Percentiles rank a stretch among this genome's conserved stretches.
These are phyloP conservation scores for Flammula alnicola DNA, from an alignment of 1,284 basidiomycete species.

Conservation along the genomic window DNA sequence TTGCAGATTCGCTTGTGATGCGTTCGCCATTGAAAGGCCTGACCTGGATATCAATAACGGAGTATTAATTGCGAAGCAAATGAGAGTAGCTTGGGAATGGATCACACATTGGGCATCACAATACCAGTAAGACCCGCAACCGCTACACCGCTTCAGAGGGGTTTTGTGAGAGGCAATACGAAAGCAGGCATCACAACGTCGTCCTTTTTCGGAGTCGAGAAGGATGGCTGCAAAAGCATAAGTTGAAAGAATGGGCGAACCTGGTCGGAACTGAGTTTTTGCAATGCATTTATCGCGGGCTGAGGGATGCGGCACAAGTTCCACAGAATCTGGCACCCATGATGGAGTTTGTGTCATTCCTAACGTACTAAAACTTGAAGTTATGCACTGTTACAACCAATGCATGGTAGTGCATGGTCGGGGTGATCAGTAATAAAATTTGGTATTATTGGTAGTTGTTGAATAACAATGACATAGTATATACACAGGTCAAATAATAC, in stretches of 20 bases:
- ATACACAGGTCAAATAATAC: no score
- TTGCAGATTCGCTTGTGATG: conserved; percentile 73
- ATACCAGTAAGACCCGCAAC: conserved; percentile 74
- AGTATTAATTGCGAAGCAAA: conserved; percentile 13
- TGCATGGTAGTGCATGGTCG: no score
- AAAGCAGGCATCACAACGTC: conserved; percentile 69
- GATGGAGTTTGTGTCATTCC: conserved; percentile 1
- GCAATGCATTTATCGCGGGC: conserved; percentile 58
- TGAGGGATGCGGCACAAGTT: conserved; percentile 47
- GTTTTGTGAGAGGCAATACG: conserved; percentile 27
- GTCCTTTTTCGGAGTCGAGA: conserved; percentile 58
- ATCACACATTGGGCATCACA: conserved; percentile 63
- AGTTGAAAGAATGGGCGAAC: conserved; percentile 50
- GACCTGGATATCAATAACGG: conserved; percentile 49
- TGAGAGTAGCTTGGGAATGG: conserved; percentile 12
- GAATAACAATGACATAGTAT: no score
- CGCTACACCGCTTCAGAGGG: conserved; percentile 55
- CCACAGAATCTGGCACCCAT: conserved; percentile 13
- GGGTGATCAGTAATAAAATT: no score
- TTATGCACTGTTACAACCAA: no score
- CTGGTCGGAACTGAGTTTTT: conserved; percentile 39
- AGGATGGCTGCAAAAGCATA: conserved; percentile 53
- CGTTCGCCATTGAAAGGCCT: conserved; percentile 63
- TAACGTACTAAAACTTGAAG: no score
- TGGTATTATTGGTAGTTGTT: no score